Evolutionary conservation across 345 rosid species (phyloP), one percentile per base, ranked within the genome.

Genomic region (Acer negundo): DNA sequence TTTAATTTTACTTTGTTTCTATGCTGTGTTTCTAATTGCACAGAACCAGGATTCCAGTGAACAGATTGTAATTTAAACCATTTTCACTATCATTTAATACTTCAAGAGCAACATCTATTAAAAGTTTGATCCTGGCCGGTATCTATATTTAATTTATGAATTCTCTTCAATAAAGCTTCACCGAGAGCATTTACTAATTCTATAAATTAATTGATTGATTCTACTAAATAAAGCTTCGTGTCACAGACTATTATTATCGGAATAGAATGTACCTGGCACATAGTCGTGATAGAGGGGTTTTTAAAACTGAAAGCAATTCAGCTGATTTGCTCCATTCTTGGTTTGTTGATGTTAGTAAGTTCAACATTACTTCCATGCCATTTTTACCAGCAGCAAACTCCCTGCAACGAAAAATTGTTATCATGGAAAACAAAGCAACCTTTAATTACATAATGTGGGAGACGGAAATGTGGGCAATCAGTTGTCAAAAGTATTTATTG

Each of bases 321-420:
- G 81, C 77, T 56, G 89, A 90, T 75, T 82, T 82, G 64, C 77
- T 79, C 99, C 97, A 94, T 20, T 91, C 86, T 16, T 82, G 74
- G 64, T 75, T 85, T 59, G 79, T 75, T 68, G 79, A 78, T 26
- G 90, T 79, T 66, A 94, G 83, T 74, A 91, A 70, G 58, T 87
- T 86, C 80, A 88, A 77, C 83, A 94, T 76, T 78, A 91, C 85
- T 77, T 94, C 97, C 86, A 89, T 86, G 70, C 99, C 98, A 82
- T 83, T 86, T 81, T 80, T 84, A 67, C 90, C 87, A 26, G 82
- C 75, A 78, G 74, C 81, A 75, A 73, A 71, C 51, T 78, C 89
- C 89, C 98, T 91, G 86, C 61, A 67, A 79, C 69, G 28, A 15
- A 62, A 81, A 62, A 19, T 1, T 15, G 23, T 69, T 75, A 69